Evolutionary conservation across 31 red algal genomes (phyloP).

Genomic region (Pterothamnion heteromorphum): DNA sequence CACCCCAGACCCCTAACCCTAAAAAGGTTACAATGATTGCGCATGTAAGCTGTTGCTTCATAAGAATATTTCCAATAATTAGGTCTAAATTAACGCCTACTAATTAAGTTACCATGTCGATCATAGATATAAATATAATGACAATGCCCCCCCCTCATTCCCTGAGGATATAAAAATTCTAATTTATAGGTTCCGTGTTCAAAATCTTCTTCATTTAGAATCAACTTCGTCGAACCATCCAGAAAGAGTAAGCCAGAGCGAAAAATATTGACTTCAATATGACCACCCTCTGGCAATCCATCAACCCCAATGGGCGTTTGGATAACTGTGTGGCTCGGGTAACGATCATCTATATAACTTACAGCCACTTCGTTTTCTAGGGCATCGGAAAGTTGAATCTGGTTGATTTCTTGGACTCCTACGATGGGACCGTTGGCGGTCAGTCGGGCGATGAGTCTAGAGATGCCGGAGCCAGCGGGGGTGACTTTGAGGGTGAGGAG

Average conservation of each 20-base stretch:
- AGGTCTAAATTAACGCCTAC: not conserved
- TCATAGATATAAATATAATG: not conserved
- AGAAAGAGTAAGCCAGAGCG: not conserved
- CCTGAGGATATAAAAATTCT: not conserved
- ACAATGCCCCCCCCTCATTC: not conserved
- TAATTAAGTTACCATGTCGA: not conserved
- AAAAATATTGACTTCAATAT: not conserved
- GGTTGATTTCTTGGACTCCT: not conserved
- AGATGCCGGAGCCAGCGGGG: not conserved
- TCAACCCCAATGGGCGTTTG: not conserved
- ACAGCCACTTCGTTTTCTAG: not conserved
- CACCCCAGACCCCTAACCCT: too few relatives aligned
- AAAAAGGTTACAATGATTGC: too few relatives aligned
- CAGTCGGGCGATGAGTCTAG: not conserved
- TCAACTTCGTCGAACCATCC: not conserved
- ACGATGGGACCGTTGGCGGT: not conserved
- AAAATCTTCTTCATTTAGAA: not conserved
- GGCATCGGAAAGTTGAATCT: not conserved
- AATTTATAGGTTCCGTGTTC: not conserved
- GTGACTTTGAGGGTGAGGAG: too few relatives aligned
- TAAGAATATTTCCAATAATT: too few relatives aligned
- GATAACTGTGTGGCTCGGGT: not conserved
- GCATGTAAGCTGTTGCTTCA: too few relatives aligned
- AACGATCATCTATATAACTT: not conserved
- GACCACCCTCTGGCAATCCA: not conserved